Evolutionary conservation across 108 stramenopile species (phyloP).

Genomic region (Halocafeteria seosinensis): DNA sequence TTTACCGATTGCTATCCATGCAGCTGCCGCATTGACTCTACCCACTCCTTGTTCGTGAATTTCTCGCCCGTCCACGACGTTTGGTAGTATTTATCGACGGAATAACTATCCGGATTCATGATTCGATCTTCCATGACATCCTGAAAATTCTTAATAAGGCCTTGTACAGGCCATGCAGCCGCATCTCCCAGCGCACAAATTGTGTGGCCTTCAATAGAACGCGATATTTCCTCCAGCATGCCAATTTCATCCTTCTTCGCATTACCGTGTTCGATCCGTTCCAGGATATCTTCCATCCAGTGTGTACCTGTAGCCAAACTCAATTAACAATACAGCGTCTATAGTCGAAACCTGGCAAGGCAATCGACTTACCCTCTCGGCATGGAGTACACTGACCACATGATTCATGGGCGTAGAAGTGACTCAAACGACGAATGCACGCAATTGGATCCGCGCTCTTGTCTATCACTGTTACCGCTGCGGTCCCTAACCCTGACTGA

Average conservation of each 20-base stretch:
- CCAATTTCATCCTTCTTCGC: constrained; percentile 96
- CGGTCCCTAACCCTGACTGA: constrained; percentile 89
- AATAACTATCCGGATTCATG: constrained; percentile 62
- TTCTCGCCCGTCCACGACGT: constrained; percentile 78
- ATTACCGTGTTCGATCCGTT: constrained; percentile 55
- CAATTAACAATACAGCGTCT: constrained; percentile 68
- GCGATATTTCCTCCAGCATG: constrained; percentile 98
- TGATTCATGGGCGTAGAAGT: constrained; percentile 99
- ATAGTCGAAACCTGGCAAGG: constrained; percentile 71
- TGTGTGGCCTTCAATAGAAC: constrained; percentile 98
- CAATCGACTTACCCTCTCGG: too few relatives aligned
- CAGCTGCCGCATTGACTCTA: too few relatives aligned
- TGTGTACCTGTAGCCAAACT: too few relatives aligned
- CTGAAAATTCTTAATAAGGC: constrained; percentile 84
- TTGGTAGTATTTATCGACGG: constrained; percentile 80
- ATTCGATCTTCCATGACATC: constrained; percentile 90
- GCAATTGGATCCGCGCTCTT: constrained; percentile 95
- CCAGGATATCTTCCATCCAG: constrained; percentile 69
- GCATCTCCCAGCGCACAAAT: constrained; percentile 99
- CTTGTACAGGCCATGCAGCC: constrained; percentile 99
- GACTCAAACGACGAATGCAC: constrained; percentile 91
- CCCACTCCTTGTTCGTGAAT: constrained; percentile 70
- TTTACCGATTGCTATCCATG: too few relatives aligned
- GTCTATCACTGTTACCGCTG: constrained; percentile 98
- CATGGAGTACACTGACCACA: constrained; percentile 99